Conservation (phyloP, 805 yeast species). For the Lachancea waltii region DNA sequence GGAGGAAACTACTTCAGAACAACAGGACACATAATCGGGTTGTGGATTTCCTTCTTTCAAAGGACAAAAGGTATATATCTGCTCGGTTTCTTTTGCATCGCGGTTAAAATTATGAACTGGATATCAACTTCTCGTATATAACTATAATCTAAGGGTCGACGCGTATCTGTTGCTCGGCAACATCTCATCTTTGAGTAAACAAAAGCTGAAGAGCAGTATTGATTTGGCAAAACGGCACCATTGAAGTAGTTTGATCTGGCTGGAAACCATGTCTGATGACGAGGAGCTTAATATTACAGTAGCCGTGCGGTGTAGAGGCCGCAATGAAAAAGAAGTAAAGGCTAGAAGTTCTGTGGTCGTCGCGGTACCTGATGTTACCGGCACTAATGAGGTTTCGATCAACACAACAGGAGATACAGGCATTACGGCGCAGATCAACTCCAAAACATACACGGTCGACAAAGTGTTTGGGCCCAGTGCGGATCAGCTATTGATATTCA, state of each 20-base stretch:
- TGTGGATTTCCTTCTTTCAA: too few relatives aligned
- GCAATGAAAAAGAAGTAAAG: constrained; percentile 50
- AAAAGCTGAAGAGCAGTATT: not conserved
- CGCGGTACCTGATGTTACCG: constrained; percentile 41
- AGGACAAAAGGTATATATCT: too few relatives aligned
- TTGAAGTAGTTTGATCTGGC: not conserved
- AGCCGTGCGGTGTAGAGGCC: constrained; percentile 56
- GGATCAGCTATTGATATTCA: constrained; percentile 61
- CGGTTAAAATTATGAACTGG: too few relatives aligned
- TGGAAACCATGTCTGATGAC: constrained; percentile 5
- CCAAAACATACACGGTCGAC: constrained; percentile 66
- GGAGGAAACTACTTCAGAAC: too few relatives aligned
- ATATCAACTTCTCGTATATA: not conserved
- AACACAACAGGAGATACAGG: constrained; percentile 38
- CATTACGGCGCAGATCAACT: constrained; percentile 35
- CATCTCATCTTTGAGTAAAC: not conserved
- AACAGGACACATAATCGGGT: too few relatives aligned
- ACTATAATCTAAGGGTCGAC: not conserved
- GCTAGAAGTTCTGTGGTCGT: constrained; percentile 58
- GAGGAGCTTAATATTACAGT: constrained; percentile 48
- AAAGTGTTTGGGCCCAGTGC: constrained; percentile 79
- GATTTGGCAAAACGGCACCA: not conserved
- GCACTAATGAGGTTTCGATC: constrained; percentile 42
- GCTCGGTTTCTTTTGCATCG: too few relatives aligned
- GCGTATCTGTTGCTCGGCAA: not conserved